These are phyloP conservation scores for Epicoccum nigrum DNA, from an alignment of 2,329 filamentous ascomycete genomes.

Conservation along the genomic window DNA sequence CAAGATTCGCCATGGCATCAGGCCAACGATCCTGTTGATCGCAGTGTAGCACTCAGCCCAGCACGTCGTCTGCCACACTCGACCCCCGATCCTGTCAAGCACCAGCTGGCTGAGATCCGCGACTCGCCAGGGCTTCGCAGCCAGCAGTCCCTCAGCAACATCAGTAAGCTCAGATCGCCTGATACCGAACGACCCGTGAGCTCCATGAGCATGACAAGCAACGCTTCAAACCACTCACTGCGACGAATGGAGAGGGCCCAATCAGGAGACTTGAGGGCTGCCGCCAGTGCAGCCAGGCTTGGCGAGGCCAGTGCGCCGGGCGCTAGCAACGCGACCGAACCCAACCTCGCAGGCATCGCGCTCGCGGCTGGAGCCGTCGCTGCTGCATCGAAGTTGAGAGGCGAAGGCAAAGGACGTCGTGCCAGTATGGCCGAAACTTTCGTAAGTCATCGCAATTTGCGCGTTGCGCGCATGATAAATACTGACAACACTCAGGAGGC, in stretches of 20 bases:
- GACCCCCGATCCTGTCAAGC: constrained; percentile 45
- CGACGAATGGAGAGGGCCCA: constrained; percentile 69
- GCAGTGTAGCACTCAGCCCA: constrained; percentile 46
- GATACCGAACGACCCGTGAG: constrained; percentile 67
- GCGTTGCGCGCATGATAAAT: constrained; percentile 15
- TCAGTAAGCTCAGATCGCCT: constrained; percentile 49
- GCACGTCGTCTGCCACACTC: constrained; percentile 46
- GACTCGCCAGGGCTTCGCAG: constrained; percentile 51
- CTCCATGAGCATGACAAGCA: constrained; percentile 53
- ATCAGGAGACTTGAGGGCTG: constrained; percentile 78
- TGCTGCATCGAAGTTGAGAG: constrained; percentile 69
- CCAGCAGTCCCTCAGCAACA: constrained; percentile 52
- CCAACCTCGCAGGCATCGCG: constrained; percentile 40
- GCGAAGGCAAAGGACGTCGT: constrained; percentile 85
- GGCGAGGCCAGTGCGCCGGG: constrained; percentile 52
- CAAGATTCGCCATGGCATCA: constrained; percentile 50
- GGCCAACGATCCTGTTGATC: constrained; percentile 54
- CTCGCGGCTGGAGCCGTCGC: constrained; percentile 49
- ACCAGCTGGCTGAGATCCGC: constrained; percentile 42
- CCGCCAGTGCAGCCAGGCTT: constrained; percentile 69
- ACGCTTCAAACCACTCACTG: constrained; percentile 70
- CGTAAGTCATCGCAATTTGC: constrained; percentile 65
- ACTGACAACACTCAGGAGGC: constrained; percentile 71
- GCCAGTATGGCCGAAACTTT: constrained; percentile 87
- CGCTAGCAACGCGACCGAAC: constrained; percentile 40